Conservation (phyloP, 257 asterid species). For the Solanum clarkiae region DNA sequence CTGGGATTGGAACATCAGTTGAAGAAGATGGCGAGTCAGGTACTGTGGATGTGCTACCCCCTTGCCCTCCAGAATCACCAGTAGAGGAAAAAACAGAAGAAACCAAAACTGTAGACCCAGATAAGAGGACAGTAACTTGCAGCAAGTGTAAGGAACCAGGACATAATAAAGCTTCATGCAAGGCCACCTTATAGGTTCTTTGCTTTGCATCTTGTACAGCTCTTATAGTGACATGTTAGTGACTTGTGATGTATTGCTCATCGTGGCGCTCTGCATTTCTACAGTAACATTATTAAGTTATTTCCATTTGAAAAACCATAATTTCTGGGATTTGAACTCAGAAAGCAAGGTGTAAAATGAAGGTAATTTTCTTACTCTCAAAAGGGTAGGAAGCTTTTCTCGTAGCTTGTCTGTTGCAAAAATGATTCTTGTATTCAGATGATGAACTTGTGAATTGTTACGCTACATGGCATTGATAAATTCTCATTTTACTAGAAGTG, state of each 20-base stretch:
- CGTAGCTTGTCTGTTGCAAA: not conserved
- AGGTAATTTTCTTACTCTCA: not conserved
- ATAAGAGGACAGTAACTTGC: conserved; percentile 79
- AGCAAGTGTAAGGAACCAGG: conserved; percentile 81
- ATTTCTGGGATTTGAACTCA: not conserved
- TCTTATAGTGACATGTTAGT: not conserved
- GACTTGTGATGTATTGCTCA: not conserved
- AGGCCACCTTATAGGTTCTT: conserved; percentile 21
- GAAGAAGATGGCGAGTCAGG: conserved; percentile 25
- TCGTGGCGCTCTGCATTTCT: not conserved
- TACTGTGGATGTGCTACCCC: conserved; percentile 53
- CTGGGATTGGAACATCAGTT: conserved; percentile 30
- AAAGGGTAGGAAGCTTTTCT: not conserved
- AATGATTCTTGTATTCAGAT: not conserved
- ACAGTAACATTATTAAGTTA: not conserved
- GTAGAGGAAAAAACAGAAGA: conserved; percentile 34
- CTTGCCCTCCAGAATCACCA: conserved; percentile 22
- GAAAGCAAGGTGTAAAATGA: not conserved
- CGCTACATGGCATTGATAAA: not conserved
- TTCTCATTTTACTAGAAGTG: not conserved
- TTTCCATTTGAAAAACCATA: not conserved
- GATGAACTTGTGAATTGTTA: not conserved
- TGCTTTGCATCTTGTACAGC: conserved; percentile 12
- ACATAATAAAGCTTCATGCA: conserved; percentile 85
- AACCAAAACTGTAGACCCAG: conserved; percentile 39